These are phyloP conservation scores for Pholiota adiposa DNA, from an alignment of 1,284 basidiomycete species.

Conservation along the genomic window DNA sequence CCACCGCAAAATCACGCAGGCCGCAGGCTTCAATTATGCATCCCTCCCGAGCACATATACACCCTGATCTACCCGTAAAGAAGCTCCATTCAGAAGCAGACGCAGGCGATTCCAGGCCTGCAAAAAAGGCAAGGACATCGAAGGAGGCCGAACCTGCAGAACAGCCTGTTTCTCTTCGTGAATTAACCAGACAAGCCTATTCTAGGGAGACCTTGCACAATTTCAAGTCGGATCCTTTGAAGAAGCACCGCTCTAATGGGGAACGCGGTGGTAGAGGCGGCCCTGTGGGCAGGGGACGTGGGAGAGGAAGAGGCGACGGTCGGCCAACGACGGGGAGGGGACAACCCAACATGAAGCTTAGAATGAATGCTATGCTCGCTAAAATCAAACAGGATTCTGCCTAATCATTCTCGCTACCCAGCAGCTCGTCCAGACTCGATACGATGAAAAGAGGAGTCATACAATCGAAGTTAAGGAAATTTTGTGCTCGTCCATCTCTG, in stretches of 20 bases:
- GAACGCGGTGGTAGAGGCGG: conserved; percentile 26
- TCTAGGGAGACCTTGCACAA: conserved; percentile 58
- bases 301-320: conserved; percentile 11
- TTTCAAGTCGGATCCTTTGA: conserved; percentile 53
- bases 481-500: too few species aligned
- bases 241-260: conserved; percentile 23
- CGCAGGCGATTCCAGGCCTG: conserved; percentile 6
- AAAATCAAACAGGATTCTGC: conserved; percentile 66
- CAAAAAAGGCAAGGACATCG: conserved; percentile 18
- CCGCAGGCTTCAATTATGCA: conserved; percentile 20
- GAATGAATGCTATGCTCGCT: conserved; percentile 80
- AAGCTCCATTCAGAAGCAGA: conserved; percentile 6
- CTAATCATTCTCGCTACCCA: neutral
- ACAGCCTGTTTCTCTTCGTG: conserved; percentile 49
- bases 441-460: too few species aligned
- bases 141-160: conserved; percentile 14
- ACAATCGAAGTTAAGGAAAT: too few species aligned
- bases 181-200: conserved; percentile 66
- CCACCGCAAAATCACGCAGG: conserved; percentile 13
- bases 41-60: conserved; percentile 31
- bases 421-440: too few species aligned
- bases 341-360: conserved; percentile 79
- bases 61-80: conserved; percentile 24
- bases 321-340: conserved; percentile 41
- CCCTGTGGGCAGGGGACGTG: conserved; percentile 22